Conservation (phyloP, 2,329 filamentous ascomycete genomes). For the Fusarium agapanthi region DNA sequence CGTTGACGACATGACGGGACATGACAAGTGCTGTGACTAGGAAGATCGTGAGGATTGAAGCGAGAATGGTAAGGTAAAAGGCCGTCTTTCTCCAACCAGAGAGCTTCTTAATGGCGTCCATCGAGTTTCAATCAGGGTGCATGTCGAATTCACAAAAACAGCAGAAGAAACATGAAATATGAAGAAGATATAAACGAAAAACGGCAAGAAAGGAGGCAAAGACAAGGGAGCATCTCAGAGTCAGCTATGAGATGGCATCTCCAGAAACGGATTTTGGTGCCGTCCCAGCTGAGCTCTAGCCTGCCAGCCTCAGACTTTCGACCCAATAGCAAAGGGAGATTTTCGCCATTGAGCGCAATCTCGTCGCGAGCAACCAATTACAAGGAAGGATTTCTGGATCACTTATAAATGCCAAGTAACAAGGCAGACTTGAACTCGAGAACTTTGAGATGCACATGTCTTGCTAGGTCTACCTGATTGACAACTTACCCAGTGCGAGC, state of each 20-base stretch:
- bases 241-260: neutral
- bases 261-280: neutral
- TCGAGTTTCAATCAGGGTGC: neutral
- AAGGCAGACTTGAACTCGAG: rapidly evolving
- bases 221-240: neutral
- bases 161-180: neutral
- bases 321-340: neutral
- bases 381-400: neutral
- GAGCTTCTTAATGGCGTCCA: neutral
- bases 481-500: rapidly evolving
- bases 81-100: neutral
- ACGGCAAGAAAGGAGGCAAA: no score
- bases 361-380: rapidly evolving
- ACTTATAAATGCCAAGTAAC: neutral
- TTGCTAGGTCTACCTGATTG: neutral
- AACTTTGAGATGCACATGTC: neutral
- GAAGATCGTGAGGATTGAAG: neutral
- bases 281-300: neutral
- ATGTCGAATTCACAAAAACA: rapidly evolving
- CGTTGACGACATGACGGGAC: neutral
- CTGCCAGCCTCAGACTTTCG: neutral
- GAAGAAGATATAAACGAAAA: no score
- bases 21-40: neutral
- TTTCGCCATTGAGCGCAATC: neutral
- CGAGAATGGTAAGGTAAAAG: neutral